These are phyloP conservation scores for Babesia microti DNA, from an alignment of 169 alveolate species.

Conservation along the genomic window DNA sequence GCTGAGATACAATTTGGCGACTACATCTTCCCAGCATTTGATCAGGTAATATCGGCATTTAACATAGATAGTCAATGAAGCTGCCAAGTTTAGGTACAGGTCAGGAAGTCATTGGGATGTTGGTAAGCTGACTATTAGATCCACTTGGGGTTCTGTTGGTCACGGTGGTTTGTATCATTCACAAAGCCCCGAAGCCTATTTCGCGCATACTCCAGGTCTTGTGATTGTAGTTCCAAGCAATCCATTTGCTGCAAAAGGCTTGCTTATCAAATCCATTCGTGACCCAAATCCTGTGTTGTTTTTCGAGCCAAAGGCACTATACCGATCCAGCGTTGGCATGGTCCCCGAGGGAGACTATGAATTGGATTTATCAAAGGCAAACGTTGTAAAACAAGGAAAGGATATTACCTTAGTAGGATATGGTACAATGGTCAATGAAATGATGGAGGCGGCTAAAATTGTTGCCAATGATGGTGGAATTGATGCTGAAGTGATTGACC, in stretches of 20 bases:
- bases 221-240: constrained; percentile 89
- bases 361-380: constrained; percentile 85
- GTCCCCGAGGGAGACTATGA: constrained; percentile 83
- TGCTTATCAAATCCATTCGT: constrained; percentile 67
- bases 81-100: constrained; percentile 88
- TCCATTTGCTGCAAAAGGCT: constrained; percentile 90
- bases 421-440: constrained; percentile 69
- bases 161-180: constrained; percentile 95
- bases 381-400: constrained; percentile 80
- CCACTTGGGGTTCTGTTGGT: constrained; percentile 95
- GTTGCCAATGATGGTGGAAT: constrained; percentile 76
- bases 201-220: constrained; percentile 91
- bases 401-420: constrained; percentile 78
- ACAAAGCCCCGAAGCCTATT: constrained; percentile 90
- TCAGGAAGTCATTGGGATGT: constrained; percentile 85
- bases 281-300: constrained; percentile 85
- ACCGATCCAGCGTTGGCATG: constrained; percentile 87
- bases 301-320: constrained; percentile 94
- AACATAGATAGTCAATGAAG: constrained; percentile 83
- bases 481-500: constrained; percentile 83
- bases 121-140: constrained; percentile 82
- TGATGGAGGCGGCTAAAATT: constrained; percentile 77
- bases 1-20: constrained; percentile 97
- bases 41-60: constrained; percentile 56
- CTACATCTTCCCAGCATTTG: constrained; percentile 95